Conservation (phyloP, 192 early-diverging fungal genomes). For the Hyaloraphidium curvatum region DNA sequence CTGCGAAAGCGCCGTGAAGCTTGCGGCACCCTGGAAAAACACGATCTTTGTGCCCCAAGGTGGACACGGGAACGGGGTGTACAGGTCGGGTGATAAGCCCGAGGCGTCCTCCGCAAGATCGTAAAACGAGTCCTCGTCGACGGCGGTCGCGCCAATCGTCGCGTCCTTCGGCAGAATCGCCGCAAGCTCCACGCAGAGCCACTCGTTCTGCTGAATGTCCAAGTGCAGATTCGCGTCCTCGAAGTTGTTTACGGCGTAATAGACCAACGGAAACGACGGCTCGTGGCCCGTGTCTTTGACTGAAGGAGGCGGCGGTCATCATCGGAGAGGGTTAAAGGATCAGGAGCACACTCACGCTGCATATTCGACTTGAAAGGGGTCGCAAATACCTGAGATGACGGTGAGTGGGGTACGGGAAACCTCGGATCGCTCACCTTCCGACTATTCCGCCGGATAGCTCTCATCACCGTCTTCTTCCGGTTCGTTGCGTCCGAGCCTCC, state of each 20-base stretch:
- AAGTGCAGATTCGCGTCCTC: constrained; percentile 78
- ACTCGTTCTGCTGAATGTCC: constrained; percentile 64
- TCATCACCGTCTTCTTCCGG: neutral
- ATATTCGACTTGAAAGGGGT: neutral
- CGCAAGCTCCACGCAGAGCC: constrained; percentile 76
- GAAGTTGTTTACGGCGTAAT: constrained; percentile 85
- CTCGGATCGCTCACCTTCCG: neutral
- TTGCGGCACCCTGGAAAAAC: constrained; percentile 82
- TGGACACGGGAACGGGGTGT: constrained; percentile 30
- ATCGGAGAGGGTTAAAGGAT: neutral
- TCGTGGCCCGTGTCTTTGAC: constrained; percentile 70
- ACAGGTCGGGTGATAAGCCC: neutral
- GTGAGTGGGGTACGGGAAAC: neutral
- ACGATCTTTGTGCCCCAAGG: constrained; percentile 40
- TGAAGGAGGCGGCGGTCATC: constrained; percentile 34
- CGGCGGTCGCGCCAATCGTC: constrained; percentile 3
- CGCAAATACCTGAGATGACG: neutral
- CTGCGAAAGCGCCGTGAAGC: constrained; percentile 59
- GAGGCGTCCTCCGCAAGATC: too few species aligned
- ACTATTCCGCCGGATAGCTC: neutral
- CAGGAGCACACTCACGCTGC: neutral
- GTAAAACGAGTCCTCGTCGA: constrained; percentile 1
- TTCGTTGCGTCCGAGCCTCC: neutral
- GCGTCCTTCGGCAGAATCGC: constrained; percentile 41
- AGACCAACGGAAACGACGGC: constrained; percentile 74